Base-by-base conservation (phyloP, 768 basidiomycete species). In the Serpula lacrymans region DNA sequence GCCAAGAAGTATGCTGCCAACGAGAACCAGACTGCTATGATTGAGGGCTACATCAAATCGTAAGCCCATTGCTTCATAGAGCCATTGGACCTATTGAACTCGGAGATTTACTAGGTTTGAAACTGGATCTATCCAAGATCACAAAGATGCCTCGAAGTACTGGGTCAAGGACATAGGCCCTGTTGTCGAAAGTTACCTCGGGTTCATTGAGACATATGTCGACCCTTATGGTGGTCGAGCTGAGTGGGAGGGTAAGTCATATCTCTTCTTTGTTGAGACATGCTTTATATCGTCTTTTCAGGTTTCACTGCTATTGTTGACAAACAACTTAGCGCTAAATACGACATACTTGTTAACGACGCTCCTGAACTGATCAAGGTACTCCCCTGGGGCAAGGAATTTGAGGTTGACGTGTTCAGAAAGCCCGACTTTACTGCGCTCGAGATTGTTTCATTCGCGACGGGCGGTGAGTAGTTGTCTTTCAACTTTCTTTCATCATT, bases 191-290 rank as follows among this genome's bases (percentile, higher is more conserved):
- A 85, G 80, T 22, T 91, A 92, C 59, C 81, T 92, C 42, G 89
- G 89, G 62, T 89, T 88, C 58, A 74, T 89, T 28, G 87, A 89
- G 70, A 89, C 84, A 1, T 88, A 88, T 45, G 83, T 91, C 13
- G 91, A 93, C 55, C 91, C 91, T 6, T 91, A 88, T 44, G 91
- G 90, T 25, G 84, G 77, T n/a, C 79, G 91, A 37, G 91, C 91
- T 0, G 91, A 93, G 59, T 93, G 90, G 90, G 89, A 93, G 77
- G 89, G 88, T 80, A 41, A 25, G 51, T 40, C 6, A 35, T 41
- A 30, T 33, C 18, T 20, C 30, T 39, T 26, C 25, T 35, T 13
- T 18, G 14, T 8, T 28, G 18, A 18, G 3, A 27, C 21, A 2
- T 1, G 5, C 39, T n/a, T 35, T 41, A 28, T 38, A 13, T 50